Base-by-base conservation (phyloP, 305 asterid genomes). In the Fraxinus platypoda region DNA sequence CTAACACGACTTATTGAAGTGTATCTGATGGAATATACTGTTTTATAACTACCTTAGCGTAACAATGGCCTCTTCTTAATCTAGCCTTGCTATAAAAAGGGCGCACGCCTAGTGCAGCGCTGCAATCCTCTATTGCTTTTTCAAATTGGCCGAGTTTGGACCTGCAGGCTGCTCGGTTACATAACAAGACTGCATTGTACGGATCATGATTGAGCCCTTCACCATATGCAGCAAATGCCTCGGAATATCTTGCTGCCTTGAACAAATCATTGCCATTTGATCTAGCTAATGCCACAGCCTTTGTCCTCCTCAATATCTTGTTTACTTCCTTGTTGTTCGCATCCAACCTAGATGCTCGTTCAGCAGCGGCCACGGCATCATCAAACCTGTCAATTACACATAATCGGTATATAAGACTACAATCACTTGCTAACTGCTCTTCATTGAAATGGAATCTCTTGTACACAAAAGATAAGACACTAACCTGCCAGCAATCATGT, bases 101-200 rank as follows among this genome's bases (percentile, higher is more conserved):
- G 4, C 97, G 93, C 30, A 88, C 78, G 19, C 66, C 83, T 13
- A 94, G 90, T 8, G 98, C 97, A 2, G 92, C 76, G 31, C 79
- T 91, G 87, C 98, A 94, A 80, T 95, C 98, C 81, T 95, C 98
- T 1, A 93, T 86, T 2, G 97, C 94, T 38, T 89, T 88, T 41
- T 92, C 92, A 80, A 84, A 89, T 26, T 91, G 94, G 19, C 94
- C 90, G 6, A 95, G 92, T 83, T 95, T 95, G 7, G 93, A 81
- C 21, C 90, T 84, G 82, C 97, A 95, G 17, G 98, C 98, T 0
- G 97, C 98, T 85, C 98, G 85, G 80, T 94, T 95, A 81, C 97
- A 91, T 83, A 95, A 68, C 87, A 95, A 77, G 3, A 94, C 90
- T 0, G 99, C 87, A 64, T 95, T 95, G 66, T 83, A 74, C 0